Evolutionary conservation across 208 protist genomes (phyloP), one percentile per base, ranked within the genome.

Genomic region (Leishmania turanica): DNA sequence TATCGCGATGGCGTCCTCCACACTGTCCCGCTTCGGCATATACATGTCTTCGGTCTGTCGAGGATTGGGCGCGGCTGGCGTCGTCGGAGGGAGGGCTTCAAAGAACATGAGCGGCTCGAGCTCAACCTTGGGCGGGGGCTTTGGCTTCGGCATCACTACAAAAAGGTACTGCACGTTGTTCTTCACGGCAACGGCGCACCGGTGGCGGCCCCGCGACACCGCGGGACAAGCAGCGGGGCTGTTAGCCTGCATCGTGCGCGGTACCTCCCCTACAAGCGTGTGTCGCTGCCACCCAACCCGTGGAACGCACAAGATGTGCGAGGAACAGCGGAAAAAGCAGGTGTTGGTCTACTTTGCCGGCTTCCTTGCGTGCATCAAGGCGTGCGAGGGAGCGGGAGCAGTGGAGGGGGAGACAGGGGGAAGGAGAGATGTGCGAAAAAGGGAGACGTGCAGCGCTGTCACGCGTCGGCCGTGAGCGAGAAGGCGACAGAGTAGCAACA

Each of bases 51-150:
- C 60, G 9, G 79, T 70, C n/a, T 71, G n/a, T 19, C 47, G 51
- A 54, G 82, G 69, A n/a, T 64, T 37, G 42, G 78, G 70, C 56
- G 83, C 62, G 31, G 77, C 47, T 3, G 74, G 21, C 17, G 64
- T n/a, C 5, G 60, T 49, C 3, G 82, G 47, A 2, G 82, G 75
- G 0, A 74, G 75, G 56, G 71, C 75, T 34, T 96, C 90, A 77
- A 97, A 97, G 54, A 95, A 90, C 88, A 97, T 93, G 40, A 96
- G 73, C 27, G 81, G 79, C 78, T 95, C 90, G 0, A 93, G 71
- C 78, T 91, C 87, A 15, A 82, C 77, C 54, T 87, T 73, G 0
- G 86, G 82, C 31, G 83, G 77, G 17, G 70, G 79, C 34, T 80
- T 64, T 2, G 89, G 73, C 56, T 87, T 91, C 27, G 91, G 90